These are phyloP conservation scores for Aspergillus hiratsukae DNA, from an alignment of 2,329 filamentous ascomycete species.

Conservation along the genomic window DNA sequence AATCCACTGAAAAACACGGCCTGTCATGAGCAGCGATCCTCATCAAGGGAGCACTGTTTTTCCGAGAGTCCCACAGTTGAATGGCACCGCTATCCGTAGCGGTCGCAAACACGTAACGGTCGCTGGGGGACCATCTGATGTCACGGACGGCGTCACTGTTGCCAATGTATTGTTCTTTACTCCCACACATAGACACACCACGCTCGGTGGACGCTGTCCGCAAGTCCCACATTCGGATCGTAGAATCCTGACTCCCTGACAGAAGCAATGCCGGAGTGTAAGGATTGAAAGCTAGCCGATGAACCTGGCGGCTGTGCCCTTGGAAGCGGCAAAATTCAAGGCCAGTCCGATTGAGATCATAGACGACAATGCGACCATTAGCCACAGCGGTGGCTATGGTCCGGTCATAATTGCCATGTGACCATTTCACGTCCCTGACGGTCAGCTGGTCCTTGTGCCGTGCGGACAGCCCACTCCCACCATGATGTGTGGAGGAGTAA, in stretches of 20 bases:
- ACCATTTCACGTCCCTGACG: conserved; percentile 65
- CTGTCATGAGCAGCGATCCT: conserved; percentile 59
- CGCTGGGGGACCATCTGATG: conserved; percentile 61
- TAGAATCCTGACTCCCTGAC: conserved; percentile 62
- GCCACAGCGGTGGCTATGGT: conserved; percentile 61
- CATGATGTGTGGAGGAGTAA: conserved; percentile 50
- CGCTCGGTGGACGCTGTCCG: conserved; percentile 48
- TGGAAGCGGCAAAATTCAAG: conserved; percentile 59
- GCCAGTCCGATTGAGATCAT: conserved; percentile 58
- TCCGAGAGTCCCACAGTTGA: conserved; percentile 61
- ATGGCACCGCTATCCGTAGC: conserved; percentile 61
- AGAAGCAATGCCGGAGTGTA: conserved; percentile 56
- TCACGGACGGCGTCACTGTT: conserved; percentile 60
- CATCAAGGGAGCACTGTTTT: conserved; percentile 53
- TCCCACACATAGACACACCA: conserved; percentile 50
- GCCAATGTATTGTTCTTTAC: conserved; percentile 52
- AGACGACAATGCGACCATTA: conserved; percentile 62
- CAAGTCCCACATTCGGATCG: conserved; percentile 62
- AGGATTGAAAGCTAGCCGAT: conserved; percentile 62
- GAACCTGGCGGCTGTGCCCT: conserved; percentile 62
- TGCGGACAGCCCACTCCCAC: conserved; percentile 40
- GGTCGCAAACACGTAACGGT: conserved; percentile 59
- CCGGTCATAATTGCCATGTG: conserved; percentile 56
- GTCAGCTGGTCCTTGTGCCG: conserved; percentile 57
- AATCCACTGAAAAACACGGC: conserved; percentile 59